phyloP scores from a whole-genome alignment of 495 filamentous ascomycete species.

The Hyphodiscus hymeniophilus region DNA sequence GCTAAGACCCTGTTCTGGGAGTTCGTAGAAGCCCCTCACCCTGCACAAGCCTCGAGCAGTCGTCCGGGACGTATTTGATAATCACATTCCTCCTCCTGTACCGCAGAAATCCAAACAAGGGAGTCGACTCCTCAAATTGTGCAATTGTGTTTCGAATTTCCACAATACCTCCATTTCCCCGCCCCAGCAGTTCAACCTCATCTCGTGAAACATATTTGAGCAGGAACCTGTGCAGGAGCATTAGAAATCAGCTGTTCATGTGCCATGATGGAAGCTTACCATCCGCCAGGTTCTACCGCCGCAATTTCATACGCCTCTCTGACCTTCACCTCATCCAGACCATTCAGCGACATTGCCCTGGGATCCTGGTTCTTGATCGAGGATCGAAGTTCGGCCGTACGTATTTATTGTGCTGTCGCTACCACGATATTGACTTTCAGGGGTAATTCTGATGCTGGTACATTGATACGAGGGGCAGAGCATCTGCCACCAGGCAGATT shows the following conservation, averaged over 20 bases:
- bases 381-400: neutral
- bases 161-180: conserved; percentile 74
- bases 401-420: too few species aligned
- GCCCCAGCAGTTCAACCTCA: conserved; percentile 70
- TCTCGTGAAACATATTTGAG: conserved; percentile 87
- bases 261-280: conserved; percentile 48
- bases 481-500: too few species aligned
- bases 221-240: conserved; percentile 61
- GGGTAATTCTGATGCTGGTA: too few species aligned
- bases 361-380: neutral
- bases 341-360: conserved; percentile 86
- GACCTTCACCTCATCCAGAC: conserved; percentile 74
- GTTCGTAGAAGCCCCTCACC: conserved; percentile 43
- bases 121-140: conserved; percentile 71
- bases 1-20: neutral
- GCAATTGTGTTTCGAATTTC: conserved; percentile 74
- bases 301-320: conserved; percentile 78
- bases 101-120: conserved; percentile 84
- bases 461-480: too few species aligned
- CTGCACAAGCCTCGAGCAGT: conserved; percentile 81
- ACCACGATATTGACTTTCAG: too few species aligned
- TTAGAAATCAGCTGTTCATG: neutral
- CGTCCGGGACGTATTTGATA: conserved; percentile 86
- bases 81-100: conserved; percentile 87
- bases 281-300: conserved; percentile 81